phyloP scores from a whole-genome alignment of 495 filamentous ascomycete genomes.

The Penicillium coffeae region DNA sequence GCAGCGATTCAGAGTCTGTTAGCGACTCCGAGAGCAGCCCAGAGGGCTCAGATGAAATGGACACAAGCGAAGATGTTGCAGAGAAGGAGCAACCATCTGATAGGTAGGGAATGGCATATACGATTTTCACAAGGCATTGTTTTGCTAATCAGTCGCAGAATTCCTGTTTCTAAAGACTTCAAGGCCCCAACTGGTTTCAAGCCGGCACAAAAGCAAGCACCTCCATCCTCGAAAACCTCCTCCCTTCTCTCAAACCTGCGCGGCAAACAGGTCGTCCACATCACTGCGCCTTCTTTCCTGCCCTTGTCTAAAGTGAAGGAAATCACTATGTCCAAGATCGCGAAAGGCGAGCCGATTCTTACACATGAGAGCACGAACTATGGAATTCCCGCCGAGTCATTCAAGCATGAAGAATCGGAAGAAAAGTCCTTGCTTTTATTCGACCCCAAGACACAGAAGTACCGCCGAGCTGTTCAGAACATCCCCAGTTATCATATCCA shows the following conservation, averaged over 20 bases:
- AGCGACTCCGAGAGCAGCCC: conserved; percentile 10
- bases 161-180: conserved; percentile 30
- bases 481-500: conserved; percentile 45
- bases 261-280: conserved; percentile 44
- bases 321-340: conserved; percentile 36
- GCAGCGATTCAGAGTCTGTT: conserved; percentile 26
- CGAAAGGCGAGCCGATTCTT: conserved; percentile 41
- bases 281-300: conserved; percentile 41
- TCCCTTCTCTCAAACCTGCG: conserved; percentile 38
- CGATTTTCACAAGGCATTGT: neutral
- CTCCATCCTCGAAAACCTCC: conserved; percentile 31
- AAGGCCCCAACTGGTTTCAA: conserved; percentile 43
- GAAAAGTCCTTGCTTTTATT: conserved; percentile 37
- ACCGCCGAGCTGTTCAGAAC: conserved; percentile 26
- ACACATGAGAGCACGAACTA: conserved; percentile 38
- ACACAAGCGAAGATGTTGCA: conserved; percentile 22
- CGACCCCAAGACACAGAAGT: conserved; percentile 32
- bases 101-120: conserved; percentile 15
- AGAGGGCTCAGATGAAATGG: conserved; percentile 32
- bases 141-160: conserved; percentile 10
- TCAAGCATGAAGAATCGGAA: conserved; percentile 29
- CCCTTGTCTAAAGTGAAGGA: conserved; percentile 43
- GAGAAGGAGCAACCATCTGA: conserved; percentile 11
- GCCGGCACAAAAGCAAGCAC: conserved; percentile 29
- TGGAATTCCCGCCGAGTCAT: conserved; percentile 42